These are phyloP conservation scores for Coleophoma crateriformis DNA, from an alignment of 2,329 filamentous ascomycete genomes.

Conservation along the genomic window DNA sequence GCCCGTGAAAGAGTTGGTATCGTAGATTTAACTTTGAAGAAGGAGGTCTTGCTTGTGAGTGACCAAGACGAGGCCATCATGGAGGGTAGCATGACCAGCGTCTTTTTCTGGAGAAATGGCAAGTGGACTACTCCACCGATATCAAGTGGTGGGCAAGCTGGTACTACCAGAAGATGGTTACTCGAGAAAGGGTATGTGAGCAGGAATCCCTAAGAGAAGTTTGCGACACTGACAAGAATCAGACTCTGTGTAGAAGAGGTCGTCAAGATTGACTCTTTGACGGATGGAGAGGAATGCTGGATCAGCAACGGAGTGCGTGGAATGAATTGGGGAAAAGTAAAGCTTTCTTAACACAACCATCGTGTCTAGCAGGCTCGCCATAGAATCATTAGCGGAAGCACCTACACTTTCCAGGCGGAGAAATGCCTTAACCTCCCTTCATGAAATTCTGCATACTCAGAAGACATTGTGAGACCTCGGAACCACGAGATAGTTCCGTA, in stretches of 20 bases:
- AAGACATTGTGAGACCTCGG: no score
- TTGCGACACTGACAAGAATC: constrained; percentile 23
- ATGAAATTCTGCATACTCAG: no score
- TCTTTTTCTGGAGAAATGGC: constrained; percentile 70
- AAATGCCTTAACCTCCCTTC: no score
- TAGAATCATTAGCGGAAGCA: no score
- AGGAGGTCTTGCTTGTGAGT: constrained; percentile 75
- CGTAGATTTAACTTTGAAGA: constrained; percentile 34
- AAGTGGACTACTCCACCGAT: constrained; percentile 78
- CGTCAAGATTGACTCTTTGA: constrained; percentile 53
- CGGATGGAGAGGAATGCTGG: constrained; percentile 75
- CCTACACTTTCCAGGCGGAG: no score
- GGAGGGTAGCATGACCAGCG: constrained; percentile 79
- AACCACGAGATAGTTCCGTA: no score
- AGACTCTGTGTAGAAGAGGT: constrained; percentile 60
- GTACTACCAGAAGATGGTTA: constrained; percentile 81
- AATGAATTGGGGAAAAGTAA: constrained; percentile 50
- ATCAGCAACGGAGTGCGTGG: constrained; percentile 84
- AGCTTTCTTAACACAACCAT: constrained; percentile 6
- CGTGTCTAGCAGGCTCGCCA: no score
- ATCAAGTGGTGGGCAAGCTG: constrained; percentile 74
- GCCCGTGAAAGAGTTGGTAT: constrained; percentile 61
- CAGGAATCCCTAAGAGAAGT: background rate
- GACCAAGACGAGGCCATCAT: constrained; percentile 58
- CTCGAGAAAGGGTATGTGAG: constrained; percentile 53